Evolutionary conservation across 345 rosid genomes (phyloP).

Genomic region (Rhodamnia argentea): DNA sequence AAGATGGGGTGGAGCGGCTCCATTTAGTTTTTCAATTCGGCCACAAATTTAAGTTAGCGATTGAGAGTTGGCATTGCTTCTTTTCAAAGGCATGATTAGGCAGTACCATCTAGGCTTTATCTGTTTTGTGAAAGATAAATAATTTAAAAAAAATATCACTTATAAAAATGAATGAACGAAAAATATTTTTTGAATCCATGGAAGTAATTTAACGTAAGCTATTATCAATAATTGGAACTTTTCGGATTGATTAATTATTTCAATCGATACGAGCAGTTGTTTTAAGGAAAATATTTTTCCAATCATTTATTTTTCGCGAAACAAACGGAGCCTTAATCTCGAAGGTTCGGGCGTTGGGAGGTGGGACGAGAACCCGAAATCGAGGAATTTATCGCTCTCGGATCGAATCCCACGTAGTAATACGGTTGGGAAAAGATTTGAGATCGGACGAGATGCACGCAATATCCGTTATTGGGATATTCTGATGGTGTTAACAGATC

Average conservation of each 20-base stretch:
- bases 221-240: no score
- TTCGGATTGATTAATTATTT: no score
- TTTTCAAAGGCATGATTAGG: neutral
- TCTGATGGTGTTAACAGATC: accelerated
- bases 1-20: neutral
- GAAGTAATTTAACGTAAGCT: no score
- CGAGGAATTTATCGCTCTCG: accelerated
- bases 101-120: no score
- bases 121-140: no score
- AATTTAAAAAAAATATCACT: no score
- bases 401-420: neutral
- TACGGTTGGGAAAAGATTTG: neutral
- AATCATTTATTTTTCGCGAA: no score
- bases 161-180: no score
- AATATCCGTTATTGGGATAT: neutral
- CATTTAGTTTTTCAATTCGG: neutral
- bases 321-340: no score
- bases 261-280: no score
- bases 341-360: neutral
- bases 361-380: neutral
- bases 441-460: neutral
- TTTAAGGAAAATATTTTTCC: no score
- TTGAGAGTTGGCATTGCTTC: neutral
- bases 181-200: no score
- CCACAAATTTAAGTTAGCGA: neutral